These are phyloP conservation scores for Penicillium aurantiogriseum DNA, from an alignment of 2,329 filamentous ascomycete species.

Conservation along the genomic window DNA sequence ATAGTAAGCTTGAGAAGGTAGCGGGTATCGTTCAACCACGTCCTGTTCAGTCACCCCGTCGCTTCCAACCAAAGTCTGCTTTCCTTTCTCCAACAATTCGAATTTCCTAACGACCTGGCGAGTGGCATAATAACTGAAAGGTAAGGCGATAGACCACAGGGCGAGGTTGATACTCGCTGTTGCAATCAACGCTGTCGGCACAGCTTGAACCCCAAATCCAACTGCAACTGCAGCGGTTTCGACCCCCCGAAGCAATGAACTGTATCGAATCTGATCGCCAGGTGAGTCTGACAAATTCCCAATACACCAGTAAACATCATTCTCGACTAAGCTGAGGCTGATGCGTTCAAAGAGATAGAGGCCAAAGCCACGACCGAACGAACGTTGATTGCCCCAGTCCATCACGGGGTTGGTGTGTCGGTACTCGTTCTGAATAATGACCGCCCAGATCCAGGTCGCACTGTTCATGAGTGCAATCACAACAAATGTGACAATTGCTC, in stretches of 20 bases:
- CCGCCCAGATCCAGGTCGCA: slow-evolving; percentile 50
- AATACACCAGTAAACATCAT: slow-evolving; percentile 51
- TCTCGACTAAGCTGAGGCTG: slow-evolving; percentile 43
- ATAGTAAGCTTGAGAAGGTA: not conserved
- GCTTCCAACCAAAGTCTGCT: not conserved
- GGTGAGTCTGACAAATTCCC: slow-evolving; percentile 47
- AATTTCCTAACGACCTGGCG: slow-evolving; percentile 44
- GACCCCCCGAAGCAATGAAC: slow-evolving; percentile 44
- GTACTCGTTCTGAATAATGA: slow-evolving; percentile 50
- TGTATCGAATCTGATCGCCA: slow-evolving; percentile 48
- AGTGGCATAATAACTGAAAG: slow-evolving; percentile 48
- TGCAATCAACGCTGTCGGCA: slow-evolving; percentile 44
- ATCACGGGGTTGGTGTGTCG: slow-evolving; percentile 42
- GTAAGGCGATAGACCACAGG: slow-evolving; percentile 45
- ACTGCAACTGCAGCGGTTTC: slow-evolving; percentile 46
- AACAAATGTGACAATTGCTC: slow-evolving; percentile 42
- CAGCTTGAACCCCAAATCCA: slow-evolving; percentile 47
- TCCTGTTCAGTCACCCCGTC: not conserved
- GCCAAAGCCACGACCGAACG: slow-evolving; percentile 46
- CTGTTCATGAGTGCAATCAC: slow-evolving; percentile 46
- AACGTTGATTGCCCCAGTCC: slow-evolving; percentile 44
- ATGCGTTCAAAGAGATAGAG: slow-evolving; percentile 45
- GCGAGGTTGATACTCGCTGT: slow-evolving; percentile 47
- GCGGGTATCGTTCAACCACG: not conserved
- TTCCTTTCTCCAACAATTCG: slow-evolving; percentile 10